Evolutionary conservation across 768 basidiomycete species (phyloP), one percentile per base, ranked within the genome.

Genomic region (Termitomyces sp.): DNA sequence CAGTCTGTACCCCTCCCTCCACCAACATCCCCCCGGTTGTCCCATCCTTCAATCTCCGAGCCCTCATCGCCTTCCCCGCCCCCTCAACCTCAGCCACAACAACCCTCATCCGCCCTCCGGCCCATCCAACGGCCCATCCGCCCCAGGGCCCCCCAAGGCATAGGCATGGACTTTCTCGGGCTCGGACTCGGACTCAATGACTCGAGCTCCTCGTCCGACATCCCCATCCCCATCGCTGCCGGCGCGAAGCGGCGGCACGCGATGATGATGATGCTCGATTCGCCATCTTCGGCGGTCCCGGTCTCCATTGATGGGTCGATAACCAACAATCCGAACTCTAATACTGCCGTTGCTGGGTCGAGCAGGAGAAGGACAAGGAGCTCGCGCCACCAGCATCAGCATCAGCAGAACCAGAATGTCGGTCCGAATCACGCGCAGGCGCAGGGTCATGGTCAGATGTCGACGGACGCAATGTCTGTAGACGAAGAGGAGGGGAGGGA

Each of bases 401-500:
- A 65, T 59, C 70, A 70, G 60, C 51, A 53, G 40, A 53, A 53
- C 4, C 25, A 46, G 45, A 46, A 19, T 9, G 31, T 37, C 1
- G 21, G 34, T 9, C 47, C 32, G 34, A 52, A 37, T 27, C 8
- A n/a, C n/a, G n/a, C n/a, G n/a, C n/a, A n/a, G n/a, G n/a, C n/a
- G n/a, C n/a, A n/a, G n/a, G n/a, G n/a, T n/a, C n/a, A n/a, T n/a
- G n/a, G n/a, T n/a, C n/a, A n/a, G n/a, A n/a, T n/a, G n/a, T n/a
- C 38, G 38, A 40, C n/a, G 58, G 59, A 68, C 23, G 46, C 68
- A 50, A 64, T 71, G 25, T 81, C 82, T 59, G 90, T 90, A 82
- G 88, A 91, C 41, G 90, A 92, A 63, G 90, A 91, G 52, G 88
- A 89, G 14, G 79, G 79, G 2, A 78, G 89, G 54, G 89, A 91